phyloP scores from a whole-genome alignment of 2,329 filamentous ascomycete genomes.

The Leptodontidium sp. region DNA sequence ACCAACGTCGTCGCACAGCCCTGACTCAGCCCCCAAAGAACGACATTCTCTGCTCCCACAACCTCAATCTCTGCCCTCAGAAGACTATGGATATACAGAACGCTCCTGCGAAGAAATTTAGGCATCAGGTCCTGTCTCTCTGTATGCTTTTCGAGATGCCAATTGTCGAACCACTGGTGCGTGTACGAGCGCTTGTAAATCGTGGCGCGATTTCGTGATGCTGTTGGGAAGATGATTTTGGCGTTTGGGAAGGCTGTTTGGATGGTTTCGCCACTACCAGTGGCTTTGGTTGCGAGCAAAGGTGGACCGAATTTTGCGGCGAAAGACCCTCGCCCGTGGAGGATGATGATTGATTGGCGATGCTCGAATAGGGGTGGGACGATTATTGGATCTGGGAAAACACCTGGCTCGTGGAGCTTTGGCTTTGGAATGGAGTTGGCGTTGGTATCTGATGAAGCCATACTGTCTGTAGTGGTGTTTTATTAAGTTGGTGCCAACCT shows the following conservation, averaged over 20 bases:
- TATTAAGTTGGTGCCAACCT: no score
- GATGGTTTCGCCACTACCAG: conserved; percentile 39
- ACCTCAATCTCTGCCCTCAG: conserved; percentile 49
- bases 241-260: conserved; percentile 51
- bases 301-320: conserved; percentile 51
- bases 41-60: conserved; percentile 51
- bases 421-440: not conserved
- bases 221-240: conserved; percentile 61
- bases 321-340: conserved; percentile 58
- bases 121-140: conserved; percentile 45
- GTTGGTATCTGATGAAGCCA: not conserved
- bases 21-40: conserved; percentile 62
- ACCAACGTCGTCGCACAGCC: conserved; percentile 58
- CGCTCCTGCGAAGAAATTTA: conserved; percentile 54
- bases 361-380: conserved; percentile 44
- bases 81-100: conserved; percentile 51
- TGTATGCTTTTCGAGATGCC: conserved; percentile 46
- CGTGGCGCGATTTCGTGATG: conserved; percentile 51
- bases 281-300: conserved; percentile 48
- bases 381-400: conserved; percentile 34
- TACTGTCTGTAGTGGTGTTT: no score
- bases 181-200: conserved; percentile 51
- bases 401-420: not conserved
- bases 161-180: conserved; percentile 58
- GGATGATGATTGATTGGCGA: conserved; percentile 55